These are phyloP conservation scores for Annona squamosa DNA, from an alignment of 164 flowering plant species.

Conservation along the genomic window DNA sequence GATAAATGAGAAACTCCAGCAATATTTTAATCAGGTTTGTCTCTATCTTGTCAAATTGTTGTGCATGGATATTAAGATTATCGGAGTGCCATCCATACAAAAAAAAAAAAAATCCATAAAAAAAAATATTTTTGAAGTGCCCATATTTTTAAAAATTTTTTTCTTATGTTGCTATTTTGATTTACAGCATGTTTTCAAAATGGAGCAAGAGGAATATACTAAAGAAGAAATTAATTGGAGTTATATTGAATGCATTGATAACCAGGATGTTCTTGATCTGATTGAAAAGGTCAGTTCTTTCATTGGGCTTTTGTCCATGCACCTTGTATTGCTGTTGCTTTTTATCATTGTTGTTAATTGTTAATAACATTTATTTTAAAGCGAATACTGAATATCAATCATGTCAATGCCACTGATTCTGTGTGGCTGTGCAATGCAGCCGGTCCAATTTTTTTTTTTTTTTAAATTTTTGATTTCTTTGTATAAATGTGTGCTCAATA, in stretches of 20 bases:
- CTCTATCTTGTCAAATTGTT: neutral
- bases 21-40: slow-evolving; percentile 94
- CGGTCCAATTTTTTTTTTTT: too few relatives aligned
- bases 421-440: too few relatives aligned
- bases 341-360: too few relatives aligned
- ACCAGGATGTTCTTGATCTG: slow-evolving; percentile 89
- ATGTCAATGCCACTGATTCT: too few relatives aligned
- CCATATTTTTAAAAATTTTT: neutral
- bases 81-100: neutral
- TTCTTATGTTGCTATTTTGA: slow-evolving; percentile 3
- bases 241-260: slow-evolving; percentile 94
- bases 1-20: slow-evolving; percentile 99
- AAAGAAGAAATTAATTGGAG: slow-evolving; percentile 98
- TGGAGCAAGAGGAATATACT: slow-evolving; percentile 99
- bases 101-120: neutral
- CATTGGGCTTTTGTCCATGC: too few relatives aligned
- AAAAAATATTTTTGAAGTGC: neutral
- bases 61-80: neutral
- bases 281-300: slow-evolving; percentile 74
- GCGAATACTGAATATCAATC: too few relatives aligned
- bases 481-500: too few relatives aligned
- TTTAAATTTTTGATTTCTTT: too few relatives aligned
- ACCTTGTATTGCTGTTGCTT: too few relatives aligned
- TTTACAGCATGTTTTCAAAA: slow-evolving; percentile 90
- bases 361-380: too few relatives aligned